These are phyloP conservation scores for Piloderma croceum DNA, from an alignment of 768 basidiomycete species.

Conservation along the genomic window DNA sequence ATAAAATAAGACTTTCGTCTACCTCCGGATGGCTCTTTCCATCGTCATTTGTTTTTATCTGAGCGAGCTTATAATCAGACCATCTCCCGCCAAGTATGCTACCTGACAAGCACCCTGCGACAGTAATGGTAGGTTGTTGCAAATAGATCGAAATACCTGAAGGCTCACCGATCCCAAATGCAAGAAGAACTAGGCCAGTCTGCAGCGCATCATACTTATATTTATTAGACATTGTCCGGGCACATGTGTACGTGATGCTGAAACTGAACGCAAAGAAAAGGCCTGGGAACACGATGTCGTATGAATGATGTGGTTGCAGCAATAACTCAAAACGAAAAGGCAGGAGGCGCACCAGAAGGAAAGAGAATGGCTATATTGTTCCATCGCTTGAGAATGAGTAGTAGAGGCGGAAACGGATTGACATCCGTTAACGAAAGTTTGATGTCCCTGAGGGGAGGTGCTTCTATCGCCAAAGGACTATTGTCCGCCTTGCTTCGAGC, in stretches of 20 bases:
- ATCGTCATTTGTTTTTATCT: slow-evolving; percentile 38
- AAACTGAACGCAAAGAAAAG: slow-evolving; percentile 69
- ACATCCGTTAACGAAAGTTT: slow-evolving; percentile 62
- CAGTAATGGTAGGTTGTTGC: not conserved
- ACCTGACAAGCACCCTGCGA: slow-evolving; percentile 43
- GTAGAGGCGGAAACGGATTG: slow-evolving; percentile 67
- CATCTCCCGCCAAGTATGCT: slow-evolving; percentile 55
- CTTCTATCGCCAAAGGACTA: slow-evolving; percentile 13
- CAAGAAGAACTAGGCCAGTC: slow-evolving; percentile 71
- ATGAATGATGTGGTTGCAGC: too few species aligned
- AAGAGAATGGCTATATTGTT: slow-evolving; percentile 67
- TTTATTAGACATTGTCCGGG: slow-evolving; percentile 56
- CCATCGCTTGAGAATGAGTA: slow-evolving; percentile 47
- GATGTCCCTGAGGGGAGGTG: slow-evolving; percentile 25
- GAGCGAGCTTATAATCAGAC: slow-evolving; percentile 44
- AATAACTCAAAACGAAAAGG: not conserved
- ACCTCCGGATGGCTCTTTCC: slow-evolving; percentile 63
- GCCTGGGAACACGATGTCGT: slow-evolving; percentile 41
- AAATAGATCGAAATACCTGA: not conserved
- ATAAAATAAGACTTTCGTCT: slow-evolving; percentile 1
- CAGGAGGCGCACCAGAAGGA: slow-evolving; percentile 49
- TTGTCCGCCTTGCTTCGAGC: slow-evolving; percentile 1
- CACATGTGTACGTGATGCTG: slow-evolving; percentile 66
- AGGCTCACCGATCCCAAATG: slow-evolving; percentile 60
- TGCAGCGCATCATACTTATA: slow-evolving; percentile 67